Conservation (phyloP, 371 early-diverging fungal species). For the Mortierella sp. region DNA sequence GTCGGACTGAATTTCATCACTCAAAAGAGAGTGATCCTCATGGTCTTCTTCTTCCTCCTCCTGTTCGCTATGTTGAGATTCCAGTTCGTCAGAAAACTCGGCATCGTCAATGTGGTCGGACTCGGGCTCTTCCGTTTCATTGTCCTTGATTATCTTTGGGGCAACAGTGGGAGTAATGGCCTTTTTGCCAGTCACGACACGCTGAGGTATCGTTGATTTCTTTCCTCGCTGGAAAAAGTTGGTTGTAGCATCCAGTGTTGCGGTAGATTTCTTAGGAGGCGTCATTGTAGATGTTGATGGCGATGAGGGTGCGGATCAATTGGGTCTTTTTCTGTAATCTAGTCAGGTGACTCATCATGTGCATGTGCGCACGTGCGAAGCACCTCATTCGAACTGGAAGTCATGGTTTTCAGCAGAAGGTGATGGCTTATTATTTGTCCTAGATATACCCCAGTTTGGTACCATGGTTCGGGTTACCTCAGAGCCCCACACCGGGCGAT, state of each 20-base stretch:
- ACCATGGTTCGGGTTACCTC: too few species aligned
- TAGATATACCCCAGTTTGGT: too few species aligned
- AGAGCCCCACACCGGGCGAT: too few species aligned
- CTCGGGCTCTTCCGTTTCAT: slow-evolving; percentile 6
- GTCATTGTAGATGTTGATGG: slow-evolving; percentile 14
- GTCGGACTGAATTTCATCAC: slow-evolving; percentile 16
- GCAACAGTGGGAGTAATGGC: neutral
- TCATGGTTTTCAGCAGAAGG: too few species aligned
- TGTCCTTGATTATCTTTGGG: slow-evolving; percentile 7
- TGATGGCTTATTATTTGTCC: too few species aligned
- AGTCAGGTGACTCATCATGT: neutral
- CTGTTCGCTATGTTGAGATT: slow-evolving; percentile 2
- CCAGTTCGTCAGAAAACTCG: slow-evolving; percentile 16
- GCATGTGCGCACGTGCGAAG: too few species aligned
- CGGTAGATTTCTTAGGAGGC: slow-evolving; percentile 24
- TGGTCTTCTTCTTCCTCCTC: slow-evolving; percentile 14
- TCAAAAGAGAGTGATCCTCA: slow-evolving; percentile 6
- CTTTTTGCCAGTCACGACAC: slow-evolving; percentile 37
- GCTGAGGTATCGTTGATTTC: slow-evolving; percentile 34
- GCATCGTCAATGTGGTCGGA: slow-evolving; percentile 27
- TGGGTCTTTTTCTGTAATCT: neutral
- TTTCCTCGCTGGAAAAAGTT: slow-evolving; percentile 46
- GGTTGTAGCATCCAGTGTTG: slow-evolving; percentile 3
- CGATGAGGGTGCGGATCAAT: neutral
- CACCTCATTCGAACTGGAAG: too few species aligned